phyloP scores from a whole-genome alignment of 2,329 filamentous ascomycete genomes.

The Penicillium sp. region DNA sequence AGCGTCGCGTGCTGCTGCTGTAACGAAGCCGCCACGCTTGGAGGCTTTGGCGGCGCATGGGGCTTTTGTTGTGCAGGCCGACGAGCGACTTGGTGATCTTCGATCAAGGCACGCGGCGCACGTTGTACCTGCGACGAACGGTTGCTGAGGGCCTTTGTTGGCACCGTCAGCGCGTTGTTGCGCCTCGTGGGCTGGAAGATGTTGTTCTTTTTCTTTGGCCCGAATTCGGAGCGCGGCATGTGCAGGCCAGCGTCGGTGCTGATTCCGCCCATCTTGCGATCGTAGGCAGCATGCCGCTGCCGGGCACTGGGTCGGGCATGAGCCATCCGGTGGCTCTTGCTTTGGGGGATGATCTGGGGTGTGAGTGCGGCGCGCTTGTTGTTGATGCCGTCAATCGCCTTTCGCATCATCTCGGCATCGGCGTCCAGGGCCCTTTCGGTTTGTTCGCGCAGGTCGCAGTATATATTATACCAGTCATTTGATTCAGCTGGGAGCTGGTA shows the following conservation, averaged over 20 bases:
- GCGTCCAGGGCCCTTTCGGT: constrained; percentile 58
- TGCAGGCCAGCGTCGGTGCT: constrained; percentile 18
- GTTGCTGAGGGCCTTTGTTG: constrained; percentile 44
- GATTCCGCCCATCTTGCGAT: constrained; percentile 35
- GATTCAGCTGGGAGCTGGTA: constrained; percentile 67
- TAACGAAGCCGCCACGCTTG: too few relatives aligned
- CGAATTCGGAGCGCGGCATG: constrained; percentile 22
- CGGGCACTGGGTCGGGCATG: constrained; percentile 30
- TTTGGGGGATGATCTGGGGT: constrained; percentile 54
- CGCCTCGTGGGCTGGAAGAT: constrained; percentile 39
- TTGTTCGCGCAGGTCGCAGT: constrained; percentile 66
- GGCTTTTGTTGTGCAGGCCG: constrained; percentile 18
- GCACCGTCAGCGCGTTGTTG: constrained; percentile 38
- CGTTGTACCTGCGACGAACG: constrained; percentile 39
- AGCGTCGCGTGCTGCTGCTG: constrained; percentile 6
- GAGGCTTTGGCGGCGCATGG: constrained; percentile 7
- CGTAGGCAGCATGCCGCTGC: constrained; percentile 34
- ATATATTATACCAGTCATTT: constrained; percentile 75
- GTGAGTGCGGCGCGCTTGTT: constrained; percentile 60
- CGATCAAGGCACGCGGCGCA: constrained; percentile 45
- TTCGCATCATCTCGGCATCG: constrained; percentile 60
- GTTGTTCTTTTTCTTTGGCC: constrained; percentile 32
- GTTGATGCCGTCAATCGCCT: constrained; percentile 59
- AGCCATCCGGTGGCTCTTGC: constrained; percentile 28
- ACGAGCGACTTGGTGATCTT: constrained; percentile 36